Base-by-base conservation (phyloP, 768 basidiomycete genomes). In the Macrolepiota fuliginosa region DNA sequence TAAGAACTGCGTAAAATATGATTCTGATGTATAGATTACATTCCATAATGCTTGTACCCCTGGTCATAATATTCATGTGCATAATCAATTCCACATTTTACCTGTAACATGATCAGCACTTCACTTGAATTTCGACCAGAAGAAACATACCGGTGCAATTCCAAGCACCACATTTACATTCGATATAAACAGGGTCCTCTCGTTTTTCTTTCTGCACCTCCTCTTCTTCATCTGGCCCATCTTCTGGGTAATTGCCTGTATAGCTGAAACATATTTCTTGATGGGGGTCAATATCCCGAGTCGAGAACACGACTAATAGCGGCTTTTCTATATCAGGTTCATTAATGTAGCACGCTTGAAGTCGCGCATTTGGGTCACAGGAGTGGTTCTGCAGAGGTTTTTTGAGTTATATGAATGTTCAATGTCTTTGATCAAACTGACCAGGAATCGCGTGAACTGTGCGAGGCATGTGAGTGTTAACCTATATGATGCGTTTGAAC, bases 401-500 rank as follows among this genome's bases (percentile, higher is more conserved):
- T 19, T n/a, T 66, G 50, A 62, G 25, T 42, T 53, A 7, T 37
- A 32, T 27, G 1, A 4, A 46, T 11, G 52, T 32, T 12, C 24
- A 49, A 3, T 42, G 22, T 49, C 35, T 25, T 24, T 4, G 17
- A 53, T 2, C 4, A 53, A 13, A 78, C 84, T 68, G 70, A 92
- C 94, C 66, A 96, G 73, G 68, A 92, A 96, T 35, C 94, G 84
- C n/a, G 94, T 95, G 73, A 95, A 94, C 94, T 96, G 65, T 11
- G 62, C 24, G 12, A 36, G 54, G 40, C 52, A 25, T 19, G 10
- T 35, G 17, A 46, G 25, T 54, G 36, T 58, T 54, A 39, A 22
- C 32, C 6, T 15, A 32, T 19, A 50, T 39, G 51, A 9, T 13
- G 42, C 12, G 58, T 49, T 4, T 13, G 6, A 15, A 15, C 5